Conservation (phyloP, 768 basidiomycete genomes). For the Boletus pseudo-olivaceus region DNA sequence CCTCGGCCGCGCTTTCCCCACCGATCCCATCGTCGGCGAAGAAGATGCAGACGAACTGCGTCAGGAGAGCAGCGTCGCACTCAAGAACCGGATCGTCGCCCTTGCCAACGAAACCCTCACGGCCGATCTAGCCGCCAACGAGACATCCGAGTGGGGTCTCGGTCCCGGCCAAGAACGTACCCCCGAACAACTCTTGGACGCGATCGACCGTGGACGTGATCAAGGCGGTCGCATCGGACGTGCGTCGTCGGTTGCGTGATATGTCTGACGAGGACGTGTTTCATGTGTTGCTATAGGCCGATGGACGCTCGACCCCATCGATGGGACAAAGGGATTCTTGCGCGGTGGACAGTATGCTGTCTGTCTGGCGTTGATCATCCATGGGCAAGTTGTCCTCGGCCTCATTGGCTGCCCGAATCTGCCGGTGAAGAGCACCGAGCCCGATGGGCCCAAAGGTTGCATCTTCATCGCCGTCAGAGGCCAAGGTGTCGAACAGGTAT, state of each 20-base stretch:
- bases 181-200: slow-evolving; percentile 63
- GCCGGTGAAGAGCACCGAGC: slow-evolving; percentile 48
- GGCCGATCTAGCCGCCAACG: slow-evolving; percentile 48
- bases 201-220: slow-evolving; percentile 82
- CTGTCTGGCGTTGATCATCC: slow-evolving; percentile 79
- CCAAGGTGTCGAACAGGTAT: slow-evolving; percentile 75
- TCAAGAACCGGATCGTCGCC: slow-evolving; percentile 66
- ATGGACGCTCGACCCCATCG: slow-evolving; percentile 89
- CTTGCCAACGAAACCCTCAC: slow-evolving; percentile 81
- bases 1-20: slow-evolving; percentile 71
- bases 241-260: slow-evolving; percentile 36
- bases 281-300: slow-evolving; percentile 45
- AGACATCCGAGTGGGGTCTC: slow-evolving; percentile 67
- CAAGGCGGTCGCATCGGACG: slow-evolving; percentile 71
- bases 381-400: slow-evolving; percentile 75
- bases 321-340: slow-evolving; percentile 92
- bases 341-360: slow-evolving; percentile 93
- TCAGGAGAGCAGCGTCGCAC: slow-evolving; percentile 35
- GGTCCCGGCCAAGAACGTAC: slow-evolving; percentile 55
- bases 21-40: slow-evolving; percentile 89
- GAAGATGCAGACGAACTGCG: slow-evolving; percentile 86
- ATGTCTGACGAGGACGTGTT: not conserved
- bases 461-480: slow-evolving; percentile 86
- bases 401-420: slow-evolving; percentile 94
- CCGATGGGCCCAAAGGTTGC: slow-evolving; percentile 66